Conservation (phyloP, 306 rosid genomes). For the Cucumis cinereus region DNA sequence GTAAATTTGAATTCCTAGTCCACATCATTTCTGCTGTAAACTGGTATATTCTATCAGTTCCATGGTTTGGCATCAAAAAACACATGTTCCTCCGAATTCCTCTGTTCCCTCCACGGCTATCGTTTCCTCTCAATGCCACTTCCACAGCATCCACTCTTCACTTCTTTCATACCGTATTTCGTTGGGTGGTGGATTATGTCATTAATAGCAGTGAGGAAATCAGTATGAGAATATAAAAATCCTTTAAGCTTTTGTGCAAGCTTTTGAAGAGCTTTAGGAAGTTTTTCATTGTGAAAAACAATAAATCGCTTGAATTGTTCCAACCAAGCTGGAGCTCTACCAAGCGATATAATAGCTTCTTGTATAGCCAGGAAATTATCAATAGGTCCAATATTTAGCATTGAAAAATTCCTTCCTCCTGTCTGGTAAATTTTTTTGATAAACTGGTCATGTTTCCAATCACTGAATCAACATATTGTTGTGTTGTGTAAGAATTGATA, state of each 20-base stretch:
- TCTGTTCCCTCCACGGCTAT: slow-evolving; percentile 16
- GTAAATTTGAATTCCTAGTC: background rate
- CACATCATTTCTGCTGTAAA: slow-evolving; percentile 5
- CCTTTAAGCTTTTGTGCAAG: too few species aligned
- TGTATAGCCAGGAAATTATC: too few species aligned
- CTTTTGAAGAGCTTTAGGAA: too few species aligned
- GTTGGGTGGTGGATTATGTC: too few species aligned
- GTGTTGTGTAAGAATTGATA: background rate
- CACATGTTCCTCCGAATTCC: slow-evolving; percentile 15
- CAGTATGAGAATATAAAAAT: too few species aligned
- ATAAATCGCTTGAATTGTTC: too few species aligned
- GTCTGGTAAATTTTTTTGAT: background rate
- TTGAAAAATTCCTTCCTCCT: slow-evolving; percentile 29
- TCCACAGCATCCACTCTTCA: slow-evolving; percentile 23
- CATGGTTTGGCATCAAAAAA: slow-evolving; percentile 25
- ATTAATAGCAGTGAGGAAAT: too few species aligned
- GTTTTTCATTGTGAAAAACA: too few species aligned
- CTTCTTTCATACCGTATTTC: background rate
- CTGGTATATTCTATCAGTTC: slow-evolving; percentile 16
- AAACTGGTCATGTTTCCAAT: too few species aligned
- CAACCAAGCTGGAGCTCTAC: too few species aligned
- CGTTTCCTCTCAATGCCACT: slow-evolving; percentile 16
- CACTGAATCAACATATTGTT: too few species aligned
- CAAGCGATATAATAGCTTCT: too few species aligned
- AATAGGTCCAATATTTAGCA: background rate